Conservation (phyloP, 768 basidiomycete species). For the Kwoniella sp. region DNA sequence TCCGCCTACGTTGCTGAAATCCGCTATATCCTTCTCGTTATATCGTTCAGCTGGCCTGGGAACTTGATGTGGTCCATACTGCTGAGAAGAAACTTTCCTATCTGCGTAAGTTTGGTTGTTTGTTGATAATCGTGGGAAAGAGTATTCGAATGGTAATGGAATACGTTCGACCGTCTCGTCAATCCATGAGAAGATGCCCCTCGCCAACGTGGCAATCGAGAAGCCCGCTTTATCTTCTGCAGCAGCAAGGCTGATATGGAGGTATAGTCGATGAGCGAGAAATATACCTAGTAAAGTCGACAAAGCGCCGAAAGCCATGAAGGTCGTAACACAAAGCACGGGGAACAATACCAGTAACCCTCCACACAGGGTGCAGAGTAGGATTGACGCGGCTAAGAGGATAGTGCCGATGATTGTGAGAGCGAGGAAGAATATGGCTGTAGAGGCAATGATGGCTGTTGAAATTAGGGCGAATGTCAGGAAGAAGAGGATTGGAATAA, state of each 20-base stretch:
- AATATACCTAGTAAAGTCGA: conserved; percentile 39
- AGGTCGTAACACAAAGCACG: conserved; percentile 36
- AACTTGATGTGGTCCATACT: neutral
- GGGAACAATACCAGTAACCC: conserved; percentile 33
- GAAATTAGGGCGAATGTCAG: conserved; percentile 36
- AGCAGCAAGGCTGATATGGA: conserved; percentile 29
- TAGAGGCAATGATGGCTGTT: conserved; percentile 31
- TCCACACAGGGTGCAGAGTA: conserved; percentile 18
- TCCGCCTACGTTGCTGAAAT: neutral
- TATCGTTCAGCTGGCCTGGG: neutral
- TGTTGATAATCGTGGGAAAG: neutral
- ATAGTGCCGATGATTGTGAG: conserved; percentile 29
- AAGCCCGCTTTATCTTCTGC: neutral
- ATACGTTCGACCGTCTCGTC: conserved; percentile 36
- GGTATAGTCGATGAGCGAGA: conserved; percentile 46
- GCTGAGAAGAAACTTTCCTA: neutral
- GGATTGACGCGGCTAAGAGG: conserved; percentile 18
- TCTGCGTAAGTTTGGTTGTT: neutral
- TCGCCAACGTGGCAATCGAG: conserved; percentile 9
- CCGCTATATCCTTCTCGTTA: too few relatives aligned
- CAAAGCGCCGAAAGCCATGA: conserved; percentile 30
- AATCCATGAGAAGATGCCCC: conserved; percentile 31
- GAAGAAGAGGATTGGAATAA: conserved; percentile 39
- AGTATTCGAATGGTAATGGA: neutral
- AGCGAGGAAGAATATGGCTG: conserved; percentile 22